Base-by-base conservation (phyloP, 768 basidiomycete species). In the Suillus plorans region DNA sequence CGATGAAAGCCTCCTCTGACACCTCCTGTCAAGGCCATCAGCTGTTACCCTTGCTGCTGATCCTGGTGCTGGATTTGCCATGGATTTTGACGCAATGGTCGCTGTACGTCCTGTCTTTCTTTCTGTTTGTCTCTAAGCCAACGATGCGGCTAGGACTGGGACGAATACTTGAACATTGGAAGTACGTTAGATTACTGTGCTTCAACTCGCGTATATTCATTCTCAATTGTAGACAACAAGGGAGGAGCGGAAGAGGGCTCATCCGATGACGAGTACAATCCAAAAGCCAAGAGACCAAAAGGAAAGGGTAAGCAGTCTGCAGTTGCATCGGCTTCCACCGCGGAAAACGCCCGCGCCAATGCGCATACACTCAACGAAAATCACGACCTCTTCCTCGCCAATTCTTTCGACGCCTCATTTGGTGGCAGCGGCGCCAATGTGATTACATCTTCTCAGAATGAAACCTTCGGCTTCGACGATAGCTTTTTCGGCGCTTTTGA, bases 361-460 rank as follows among this genome's bases (percentile, higher is more conserved):
- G 70, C 77, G 63, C 85, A 90, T 72, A 92, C 87, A 42, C 82
- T 94, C n/a, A 78, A 85, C 13, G 91, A 94, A 70, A 83, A 88
- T 65, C 85, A 89, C 66, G 86, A 89, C 44, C 84, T 88, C 68
- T 72, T 93, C 25, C 77, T 93, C 18, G 84, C 86, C 5, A 82
- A 81, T 34, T 90, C 90, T 0, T 86, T 90, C 68, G 88, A 90
- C 63, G 73, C 81, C 12, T 89, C 89, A 4, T 85, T 86, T 67
- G 76, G 80, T 60, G 81, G 75, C 41, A 78, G 73, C 62, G 76
- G 73, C 1, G 59, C 67, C 14, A 78, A 72, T 37, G 64, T 77
- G 8, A 69, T 75, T 7, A 86, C 87, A 16, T 89, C 89, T 7
- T 90, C 89, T 9, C 86, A 87, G 63, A 72, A 73, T 6, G 84